Percentiles rank a stretch among this genome's conserved stretches.
phyloP scores from a whole-genome alignment of 768 basidiomycete genomes.

The Baorangia bicolor region DNA sequence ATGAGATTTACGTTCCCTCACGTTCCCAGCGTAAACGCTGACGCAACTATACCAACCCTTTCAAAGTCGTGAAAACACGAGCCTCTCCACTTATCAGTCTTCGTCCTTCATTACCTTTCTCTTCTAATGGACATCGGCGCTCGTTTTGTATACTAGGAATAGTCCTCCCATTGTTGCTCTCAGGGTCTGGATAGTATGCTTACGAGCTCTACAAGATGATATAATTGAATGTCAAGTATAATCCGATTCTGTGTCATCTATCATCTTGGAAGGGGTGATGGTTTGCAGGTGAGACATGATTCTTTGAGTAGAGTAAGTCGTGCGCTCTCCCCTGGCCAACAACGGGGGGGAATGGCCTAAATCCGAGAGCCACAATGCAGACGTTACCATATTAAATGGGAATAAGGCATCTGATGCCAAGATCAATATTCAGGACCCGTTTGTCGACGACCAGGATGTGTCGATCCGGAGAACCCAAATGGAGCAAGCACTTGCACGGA shows the following conservation, averaged over 20 bases:
- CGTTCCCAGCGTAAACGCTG: background rate
- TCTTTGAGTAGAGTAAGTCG: background rate
- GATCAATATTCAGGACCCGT: background rate
- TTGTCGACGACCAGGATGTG: background rate
- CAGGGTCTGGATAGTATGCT: constrained; percentile 4
- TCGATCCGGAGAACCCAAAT: too few species aligned
- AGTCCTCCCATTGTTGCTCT: background rate
- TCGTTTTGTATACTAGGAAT: constrained; percentile 7
- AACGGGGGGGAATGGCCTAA: background rate
- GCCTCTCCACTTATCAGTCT: background rate
- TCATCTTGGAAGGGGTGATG: too few species aligned
- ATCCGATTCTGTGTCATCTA: background rate
- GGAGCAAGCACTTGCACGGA: background rate
- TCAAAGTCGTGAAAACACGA: constrained; percentile 1
- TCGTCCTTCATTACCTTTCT: background rate
- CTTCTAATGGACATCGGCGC: constrained; percentile 7
- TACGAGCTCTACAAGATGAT: constrained; percentile 4
- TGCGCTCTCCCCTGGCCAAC: background rate
- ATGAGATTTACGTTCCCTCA: constrained; percentile 5
- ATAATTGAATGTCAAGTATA: background rate
- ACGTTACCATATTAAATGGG: background rate
- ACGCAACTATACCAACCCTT: background rate
- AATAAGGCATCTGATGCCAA: background rate
- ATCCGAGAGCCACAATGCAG: background rate
- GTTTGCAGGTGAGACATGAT: background rate